Percentiles rank a stretch among this genome's conserved stretches.
Evolutionary conservation across 1,139 yeast species (phyloP).

Genomic region (Blastobotrys elegans): DNA sequence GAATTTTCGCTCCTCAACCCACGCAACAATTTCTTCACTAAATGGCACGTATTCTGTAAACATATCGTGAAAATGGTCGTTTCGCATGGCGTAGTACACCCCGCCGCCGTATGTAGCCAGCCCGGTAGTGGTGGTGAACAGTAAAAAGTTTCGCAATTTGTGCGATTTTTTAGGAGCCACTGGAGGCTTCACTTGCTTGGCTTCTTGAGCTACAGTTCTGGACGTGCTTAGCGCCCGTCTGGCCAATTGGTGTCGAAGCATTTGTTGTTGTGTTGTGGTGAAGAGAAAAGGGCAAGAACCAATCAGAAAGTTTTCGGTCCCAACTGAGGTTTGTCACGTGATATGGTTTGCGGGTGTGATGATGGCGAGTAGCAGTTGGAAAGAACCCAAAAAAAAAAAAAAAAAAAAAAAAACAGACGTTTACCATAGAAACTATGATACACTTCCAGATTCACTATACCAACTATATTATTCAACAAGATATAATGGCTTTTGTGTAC

Average conservation of each 20-base stretch:
- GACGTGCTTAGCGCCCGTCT: background rate
- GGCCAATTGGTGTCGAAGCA: conserved; percentile 6
- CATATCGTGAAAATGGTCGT: conserved; percentile 39
- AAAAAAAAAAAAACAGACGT: background rate
- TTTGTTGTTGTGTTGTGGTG: background rate
- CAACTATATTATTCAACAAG: too few relatives aligned
- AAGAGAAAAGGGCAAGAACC: background rate
- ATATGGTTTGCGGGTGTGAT: too few relatives aligned
- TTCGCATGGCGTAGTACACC: conserved; percentile 34
- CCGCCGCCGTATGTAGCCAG: conserved; percentile 36
- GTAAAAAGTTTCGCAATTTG: conserved; percentile 31
- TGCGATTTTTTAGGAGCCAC: conserved; percentile 24
- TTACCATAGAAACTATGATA: background rate
- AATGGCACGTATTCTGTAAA: conserved; percentile 59
- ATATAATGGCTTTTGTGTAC: too few relatives aligned
- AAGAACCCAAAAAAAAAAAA: background rate
- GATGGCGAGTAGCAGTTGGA: background rate
- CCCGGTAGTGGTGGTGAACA: conserved; percentile 25
- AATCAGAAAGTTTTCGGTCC: too few relatives aligned
- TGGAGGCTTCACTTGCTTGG: conserved; percentile 1
- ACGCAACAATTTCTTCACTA: conserved; percentile 49
- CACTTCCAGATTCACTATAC: too few relatives aligned
- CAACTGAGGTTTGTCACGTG: too few relatives aligned
- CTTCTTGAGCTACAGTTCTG: background rate
- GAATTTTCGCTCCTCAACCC: conserved; percentile 43